phyloP scores from a whole-genome alignment of 1,284 basidiomycete genomes.

The Chiua sp. region DNA sequence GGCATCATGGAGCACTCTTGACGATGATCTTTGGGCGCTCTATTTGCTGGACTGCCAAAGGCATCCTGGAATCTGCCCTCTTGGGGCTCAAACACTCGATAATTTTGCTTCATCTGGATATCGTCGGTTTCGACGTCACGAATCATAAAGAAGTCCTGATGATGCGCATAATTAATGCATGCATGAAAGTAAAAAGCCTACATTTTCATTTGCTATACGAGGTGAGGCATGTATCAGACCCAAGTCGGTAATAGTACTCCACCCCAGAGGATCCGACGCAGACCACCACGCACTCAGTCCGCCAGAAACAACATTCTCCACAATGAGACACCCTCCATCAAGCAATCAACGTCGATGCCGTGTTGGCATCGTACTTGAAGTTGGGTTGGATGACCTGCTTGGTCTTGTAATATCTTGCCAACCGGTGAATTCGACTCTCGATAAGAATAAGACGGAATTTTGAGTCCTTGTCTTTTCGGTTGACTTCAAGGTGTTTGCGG shows the following conservation, averaged over 20 bases:
- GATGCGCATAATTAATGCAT: constrained; percentile 18
- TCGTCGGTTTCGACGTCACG: too few species aligned
- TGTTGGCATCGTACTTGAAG: constrained; percentile 97
- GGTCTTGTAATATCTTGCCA: constrained; percentile 97
- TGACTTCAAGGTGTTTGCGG: constrained; percentile 98
- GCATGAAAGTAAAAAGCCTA: constrained; percentile 28
- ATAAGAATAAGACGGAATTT: constrained; percentile 99
- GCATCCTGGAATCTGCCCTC: too few species aligned
- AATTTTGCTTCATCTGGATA: too few species aligned
- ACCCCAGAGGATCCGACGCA: not conserved
- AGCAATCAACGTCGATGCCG: constrained; percentile 86
- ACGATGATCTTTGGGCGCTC: too few species aligned
- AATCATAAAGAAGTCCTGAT: not conserved
- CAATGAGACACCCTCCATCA: constrained; percentile 41
- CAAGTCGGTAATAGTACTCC: constrained; percentile 1
- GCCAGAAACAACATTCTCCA: not conserved
- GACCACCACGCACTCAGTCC: constrained; percentile 4
- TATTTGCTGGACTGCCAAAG: too few species aligned
- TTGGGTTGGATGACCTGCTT: constrained; percentile 97
- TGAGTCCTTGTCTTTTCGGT: constrained; percentile 98
- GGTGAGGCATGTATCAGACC: constrained; percentile 11
- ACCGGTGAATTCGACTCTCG: constrained; percentile 98
- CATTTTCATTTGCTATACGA: constrained; percentile 19
- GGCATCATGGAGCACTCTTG: too few species aligned
- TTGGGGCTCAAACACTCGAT: too few species aligned